A percentile compares a stretch with the other conserved stretches of the same genome.
Evolutionary conservation across 2,329 filamentous ascomycete species (phyloP).

Genomic region (Trichoderma sp.): DNA sequence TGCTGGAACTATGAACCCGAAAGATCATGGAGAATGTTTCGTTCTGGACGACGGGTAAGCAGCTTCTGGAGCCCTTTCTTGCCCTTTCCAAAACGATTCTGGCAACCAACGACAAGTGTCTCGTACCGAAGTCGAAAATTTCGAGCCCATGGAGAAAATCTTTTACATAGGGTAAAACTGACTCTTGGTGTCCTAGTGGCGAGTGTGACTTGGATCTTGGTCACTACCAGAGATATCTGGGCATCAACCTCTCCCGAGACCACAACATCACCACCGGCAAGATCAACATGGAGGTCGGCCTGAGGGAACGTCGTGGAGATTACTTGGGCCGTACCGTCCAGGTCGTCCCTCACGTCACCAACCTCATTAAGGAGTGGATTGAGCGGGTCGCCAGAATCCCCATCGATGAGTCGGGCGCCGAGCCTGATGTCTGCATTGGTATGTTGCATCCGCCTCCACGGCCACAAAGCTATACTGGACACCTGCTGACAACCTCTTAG

Average conservation of each 20-base stretch:
- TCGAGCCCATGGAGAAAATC: neutral
- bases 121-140: neutral
- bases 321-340: slow-evolving; percentile 89
- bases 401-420: slow-evolving; percentile 77
- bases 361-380: slow-evolving; percentile 91
- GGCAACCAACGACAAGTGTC: neutral
- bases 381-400: slow-evolving; percentile 79
- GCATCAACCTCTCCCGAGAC: slow-evolving; percentile 75
- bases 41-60: slow-evolving; percentile 70
- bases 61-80: neutral
- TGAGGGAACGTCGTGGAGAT: slow-evolving; percentile 62
- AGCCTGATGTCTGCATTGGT: slow-evolving; percentile 90
- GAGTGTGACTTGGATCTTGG: slow-evolving; percentile 51
- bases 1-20: slow-evolving; percentile 30
- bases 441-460: slow-evolving; percentile 37
- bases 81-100: slow-evolving; percentile 26
- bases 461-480: neutral
- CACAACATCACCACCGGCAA: slow-evolving; percentile 98
- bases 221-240: slow-evolving; percentile 67
- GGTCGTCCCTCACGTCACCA: slow-evolving; percentile 87
- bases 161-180: neutral
- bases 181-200: neutral
- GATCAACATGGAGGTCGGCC: slow-evolving; percentile 86
- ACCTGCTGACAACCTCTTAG: neutral
- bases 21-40: slow-evolving; percentile 78